These are phyloP conservation scores for Exobasidium cylindrosporum DNA, from an alignment of 1,284 basidiomycete genomes.

Conservation along the genomic window DNA sequence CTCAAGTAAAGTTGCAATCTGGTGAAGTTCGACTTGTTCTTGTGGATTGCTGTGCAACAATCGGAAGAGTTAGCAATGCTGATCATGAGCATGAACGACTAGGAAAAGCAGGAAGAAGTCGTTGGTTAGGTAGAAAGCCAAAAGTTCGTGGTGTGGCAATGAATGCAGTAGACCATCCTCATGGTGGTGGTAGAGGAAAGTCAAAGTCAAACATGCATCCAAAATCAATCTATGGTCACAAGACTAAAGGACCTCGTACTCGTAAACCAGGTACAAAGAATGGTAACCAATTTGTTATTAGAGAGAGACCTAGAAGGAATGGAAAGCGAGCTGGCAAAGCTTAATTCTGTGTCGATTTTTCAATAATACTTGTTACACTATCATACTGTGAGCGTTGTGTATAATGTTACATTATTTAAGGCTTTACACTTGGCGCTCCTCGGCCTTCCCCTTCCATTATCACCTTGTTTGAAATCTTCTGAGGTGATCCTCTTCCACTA, in stretches of 20 bases:
- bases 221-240: constrained; percentile 76
- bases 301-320: constrained; percentile 79
- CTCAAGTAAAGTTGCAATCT: constrained; percentile 81
- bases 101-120: constrained; percentile 84
- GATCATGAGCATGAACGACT: constrained; percentile 80
- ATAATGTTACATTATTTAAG: too few species aligned
- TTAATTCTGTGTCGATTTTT: too few species aligned
- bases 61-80: constrained; percentile 88
- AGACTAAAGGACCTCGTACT: constrained; percentile 86
- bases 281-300: constrained; percentile 91
- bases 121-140: constrained; percentile 85
- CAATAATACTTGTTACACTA: too few species aligned
- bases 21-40: constrained; percentile 87
- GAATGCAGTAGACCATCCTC: constrained; percentile 85
- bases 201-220: constrained; percentile 75
- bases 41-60: constrained; percentile 78
- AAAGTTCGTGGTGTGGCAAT: constrained; percentile 94
- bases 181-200: constrained; percentile 96
- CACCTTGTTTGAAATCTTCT: neutral
- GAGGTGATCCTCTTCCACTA: neutral
- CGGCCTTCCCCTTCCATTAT: neutral
- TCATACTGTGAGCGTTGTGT: too few species aligned
- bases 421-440: neutral
- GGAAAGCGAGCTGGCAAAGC: constrained; percentile 63
- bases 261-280: constrained; percentile 78